Conservation (phyloP, 2,329 filamentous ascomycete species). For the Cryphonectria radicalis region DNA sequence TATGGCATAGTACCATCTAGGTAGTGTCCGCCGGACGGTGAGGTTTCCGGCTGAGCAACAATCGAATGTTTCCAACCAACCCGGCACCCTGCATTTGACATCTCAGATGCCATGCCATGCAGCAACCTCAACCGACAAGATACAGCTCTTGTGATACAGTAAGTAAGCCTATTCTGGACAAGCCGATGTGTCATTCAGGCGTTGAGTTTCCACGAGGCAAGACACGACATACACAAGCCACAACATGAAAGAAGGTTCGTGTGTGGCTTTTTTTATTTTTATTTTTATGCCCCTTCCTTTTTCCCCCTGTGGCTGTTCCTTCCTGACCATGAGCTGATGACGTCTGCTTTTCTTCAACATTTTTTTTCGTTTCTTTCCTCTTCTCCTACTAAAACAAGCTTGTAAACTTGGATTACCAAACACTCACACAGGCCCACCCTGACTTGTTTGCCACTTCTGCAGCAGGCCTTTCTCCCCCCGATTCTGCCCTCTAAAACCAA, state of each 20-base stretch:
- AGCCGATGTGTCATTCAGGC: neutral
- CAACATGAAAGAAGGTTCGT: neutral
- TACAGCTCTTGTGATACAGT: neutral
- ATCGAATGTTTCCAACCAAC: conserved; percentile 16
- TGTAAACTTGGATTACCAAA: neutral
- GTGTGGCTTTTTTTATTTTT: neutral
- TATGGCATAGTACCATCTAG: neutral
- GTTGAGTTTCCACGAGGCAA: neutral
- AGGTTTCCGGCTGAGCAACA: conserved; percentile 14
- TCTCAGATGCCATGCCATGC: neutral
- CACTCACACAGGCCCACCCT: neutral
- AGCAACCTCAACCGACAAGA: neutral
- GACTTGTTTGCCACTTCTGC: neutral
- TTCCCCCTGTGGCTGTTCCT: neutral
- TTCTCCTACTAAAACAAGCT: neutral
- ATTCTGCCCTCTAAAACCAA: neutral
- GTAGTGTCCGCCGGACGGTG: conserved; percentile 17
- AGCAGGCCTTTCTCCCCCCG: neutral
- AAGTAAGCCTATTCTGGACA: neutral
- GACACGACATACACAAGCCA: neutral
- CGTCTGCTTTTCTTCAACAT: conserved; percentile 4
- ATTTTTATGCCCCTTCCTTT: no score
- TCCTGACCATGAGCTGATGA: conserved; percentile 7
- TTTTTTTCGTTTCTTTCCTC: neutral
- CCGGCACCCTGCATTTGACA: conserved; percentile 21